Conservation (phyloP, 345 rosid genomes). For the Odontarrhena argentea region DNA sequence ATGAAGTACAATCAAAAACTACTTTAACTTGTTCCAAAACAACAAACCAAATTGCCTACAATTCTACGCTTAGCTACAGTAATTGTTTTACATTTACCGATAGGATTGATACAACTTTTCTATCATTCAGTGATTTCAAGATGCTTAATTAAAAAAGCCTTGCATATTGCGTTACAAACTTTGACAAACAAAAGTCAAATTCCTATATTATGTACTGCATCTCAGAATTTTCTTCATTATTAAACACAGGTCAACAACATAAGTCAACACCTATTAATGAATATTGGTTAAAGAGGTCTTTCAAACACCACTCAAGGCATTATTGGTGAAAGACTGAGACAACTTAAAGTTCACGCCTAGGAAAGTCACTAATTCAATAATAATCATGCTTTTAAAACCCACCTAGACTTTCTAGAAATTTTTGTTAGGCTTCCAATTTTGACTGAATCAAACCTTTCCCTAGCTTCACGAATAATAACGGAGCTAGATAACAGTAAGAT, state of each 20-base stretch:
- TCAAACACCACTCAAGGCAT: slow-evolving; percentile 26
- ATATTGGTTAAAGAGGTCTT: slow-evolving; percentile 25
- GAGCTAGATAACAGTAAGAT: not conserved
- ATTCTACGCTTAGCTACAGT: not conserved
- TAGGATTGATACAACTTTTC: not conserved
- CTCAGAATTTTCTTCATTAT: slow-evolving; percentile 6
- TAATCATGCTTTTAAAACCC: slow-evolving; percentile 15
- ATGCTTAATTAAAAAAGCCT: not conserved
- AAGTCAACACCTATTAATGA: slow-evolving; percentile 38
- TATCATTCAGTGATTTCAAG: not conserved
- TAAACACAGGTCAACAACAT: slow-evolving; percentile 11
- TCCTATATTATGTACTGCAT: not conserved
- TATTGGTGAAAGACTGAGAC: slow-evolving; percentile 40
- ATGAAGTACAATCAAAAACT: not conserved
- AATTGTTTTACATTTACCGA: not conserved
- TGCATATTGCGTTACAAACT: not conserved
- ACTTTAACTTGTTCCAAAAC: slow-evolving; percentile 4
- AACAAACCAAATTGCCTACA: not conserved
- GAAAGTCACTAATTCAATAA: slow-evolving; percentile 22
- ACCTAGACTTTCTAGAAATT: slow-evolving; percentile 35
- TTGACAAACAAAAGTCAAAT: not conserved
- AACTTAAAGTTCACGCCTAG: slow-evolving; percentile 34
- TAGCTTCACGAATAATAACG: slow-evolving; percentile 9
- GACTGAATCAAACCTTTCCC: slow-evolving; percentile 34
- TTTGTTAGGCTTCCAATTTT: slow-evolving; percentile 12